These are phyloP conservation scores for Fusarium tuaranense DNA, from an alignment of 2,329 filamentous ascomycete genomes.

Conservation along the genomic window DNA sequence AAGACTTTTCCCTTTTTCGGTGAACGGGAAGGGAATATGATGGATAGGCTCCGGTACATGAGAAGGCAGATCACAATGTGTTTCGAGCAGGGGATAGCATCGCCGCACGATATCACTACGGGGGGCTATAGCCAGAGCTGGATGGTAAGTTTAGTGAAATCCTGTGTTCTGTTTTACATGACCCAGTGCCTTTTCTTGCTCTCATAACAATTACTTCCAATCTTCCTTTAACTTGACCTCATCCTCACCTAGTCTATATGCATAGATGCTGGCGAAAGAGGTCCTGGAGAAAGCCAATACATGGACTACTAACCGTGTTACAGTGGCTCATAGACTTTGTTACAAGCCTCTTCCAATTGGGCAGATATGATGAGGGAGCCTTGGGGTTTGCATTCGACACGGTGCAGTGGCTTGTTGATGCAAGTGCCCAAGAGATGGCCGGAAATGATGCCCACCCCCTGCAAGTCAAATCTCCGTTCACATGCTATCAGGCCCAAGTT, in stretches of 20 bases:
- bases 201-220: background rate
- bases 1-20: rapidly evolving
- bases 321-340: rapidly evolving
- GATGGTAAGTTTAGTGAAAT: background rate
- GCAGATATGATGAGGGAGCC: background rate
- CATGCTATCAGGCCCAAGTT: no score
- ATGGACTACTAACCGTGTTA: background rate
- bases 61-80: background rate
- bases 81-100: background rate
- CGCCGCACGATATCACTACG: background rate
- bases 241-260: background rate
- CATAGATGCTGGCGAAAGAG: background rate
- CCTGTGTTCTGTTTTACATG: background rate
- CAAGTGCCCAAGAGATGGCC: background rate
- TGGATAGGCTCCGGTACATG: background rate
- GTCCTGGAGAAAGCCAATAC: background rate
- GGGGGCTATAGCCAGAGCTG: rapidly evolving
- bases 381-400: background rate
- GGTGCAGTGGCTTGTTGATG: background rate
- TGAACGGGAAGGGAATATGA: rapidly evolving
- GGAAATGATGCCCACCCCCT: rapidly evolving
- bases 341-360: rapidly evolving
- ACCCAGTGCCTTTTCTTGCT: background rate
- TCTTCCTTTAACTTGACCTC: no score
- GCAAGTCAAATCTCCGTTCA: background rate